Evolutionary conservation across 139 green algal genomes (phyloP), one percentile per base, ranked within the genome.

Genomic region (Tetraselmis striata): DNA sequence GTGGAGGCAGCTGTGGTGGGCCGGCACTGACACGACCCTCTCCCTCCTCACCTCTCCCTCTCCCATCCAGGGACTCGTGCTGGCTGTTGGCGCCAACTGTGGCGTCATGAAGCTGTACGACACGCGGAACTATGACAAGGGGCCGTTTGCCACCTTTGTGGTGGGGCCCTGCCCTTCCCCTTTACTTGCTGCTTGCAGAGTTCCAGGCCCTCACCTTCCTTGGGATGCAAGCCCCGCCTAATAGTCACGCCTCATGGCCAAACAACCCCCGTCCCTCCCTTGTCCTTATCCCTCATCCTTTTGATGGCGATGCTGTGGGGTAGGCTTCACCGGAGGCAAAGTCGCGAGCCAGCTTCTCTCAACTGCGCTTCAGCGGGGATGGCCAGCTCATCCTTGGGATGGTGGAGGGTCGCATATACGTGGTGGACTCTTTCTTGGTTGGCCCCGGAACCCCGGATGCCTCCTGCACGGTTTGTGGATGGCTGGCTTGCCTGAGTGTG

Each of bases 61-160:
- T n/a, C n/a, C n/a, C n/a, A n/a, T n/a, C 18, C 94, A 97, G 85
- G 95, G 95, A 0, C 88, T 97, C 2, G 92, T 98, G n/a, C 97
- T 98, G 84, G 93, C 87, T 5, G 93, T 98, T 32, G 94, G 88
- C 0, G 88, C 89, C 0, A 90, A 95, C 30, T 88, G 83, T 2
- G 93, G 94, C 2, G 80, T 95, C 24, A 83, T 97, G 23, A 95
- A 95, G 87, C 89, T 98, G 74, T 98, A 96, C 85, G 95, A 98
- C 80, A 86, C 90, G 1, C 83, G 88, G 24, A 90, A 90, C 26
- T 98, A 95, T 79, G 86, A 90, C 26, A 84, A 92, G 32, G 95
- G 95, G 0, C 93, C 95, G 26, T 98, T 98, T 85, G 88, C 93
- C 59, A 91, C 90, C 0, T 98, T 98, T 83, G 79, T 83, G 74